These are phyloP conservation scores for Cantharellus cinnabarinus DNA, from an alignment of 768 basidiomycete species.

Conservation along the genomic window DNA sequence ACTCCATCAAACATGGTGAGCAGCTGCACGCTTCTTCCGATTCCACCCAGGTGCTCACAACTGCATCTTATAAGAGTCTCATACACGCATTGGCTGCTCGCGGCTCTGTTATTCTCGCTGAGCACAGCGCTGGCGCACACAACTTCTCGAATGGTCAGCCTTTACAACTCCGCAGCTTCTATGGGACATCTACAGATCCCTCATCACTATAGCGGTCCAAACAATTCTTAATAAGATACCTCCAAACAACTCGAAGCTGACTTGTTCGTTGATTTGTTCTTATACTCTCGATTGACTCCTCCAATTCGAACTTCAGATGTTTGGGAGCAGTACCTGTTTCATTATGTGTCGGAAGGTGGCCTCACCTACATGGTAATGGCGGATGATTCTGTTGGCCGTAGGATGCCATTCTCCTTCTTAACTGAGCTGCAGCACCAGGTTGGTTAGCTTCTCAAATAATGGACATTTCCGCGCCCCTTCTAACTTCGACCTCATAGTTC, in stretches of 20 bases:
- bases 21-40: too few relatives aligned
- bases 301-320: constrained; percentile 40
- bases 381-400: constrained; percentile 77
- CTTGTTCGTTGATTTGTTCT: constrained; percentile 13
- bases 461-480: not conserved
- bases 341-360: constrained; percentile 79
- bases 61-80: constrained; percentile 19
- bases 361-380: constrained; percentile 86
- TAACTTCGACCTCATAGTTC: constrained; percentile 14
- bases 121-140: constrained; percentile 58
- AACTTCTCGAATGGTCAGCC: constrained; percentile 73
- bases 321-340: constrained; percentile 86
- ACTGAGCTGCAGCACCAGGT: constrained; percentile 49
- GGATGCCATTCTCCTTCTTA: constrained; percentile 89
- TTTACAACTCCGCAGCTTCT: not conserved
- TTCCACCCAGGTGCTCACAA: not conserved
- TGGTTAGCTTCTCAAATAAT: not conserved
- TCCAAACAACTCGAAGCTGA: constrained; percentile 51
- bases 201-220: constrained; percentile 32
- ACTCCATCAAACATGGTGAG: too few relatives aligned
- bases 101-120: constrained; percentile 65
- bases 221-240: constrained; percentile 91
- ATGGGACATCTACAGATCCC: not conserved
- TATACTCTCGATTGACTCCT: constrained; percentile 9
- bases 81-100: constrained; percentile 73